phyloP scores from a whole-genome alignment of 1,284 basidiomycete species.

The Puccinia triticina region DNA sequence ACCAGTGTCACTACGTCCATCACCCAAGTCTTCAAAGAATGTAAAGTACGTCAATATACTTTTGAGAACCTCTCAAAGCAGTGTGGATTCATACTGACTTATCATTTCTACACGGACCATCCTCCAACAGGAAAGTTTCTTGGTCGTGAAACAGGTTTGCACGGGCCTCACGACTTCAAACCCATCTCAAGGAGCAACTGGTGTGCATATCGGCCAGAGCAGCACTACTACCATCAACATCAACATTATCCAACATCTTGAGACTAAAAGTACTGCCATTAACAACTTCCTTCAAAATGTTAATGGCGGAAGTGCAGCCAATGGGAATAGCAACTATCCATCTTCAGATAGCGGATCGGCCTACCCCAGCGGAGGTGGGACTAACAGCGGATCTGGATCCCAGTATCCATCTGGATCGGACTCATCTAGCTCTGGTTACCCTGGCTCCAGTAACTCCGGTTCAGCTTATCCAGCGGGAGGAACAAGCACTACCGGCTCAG shows the following conservation, averaged over 20 bases:
- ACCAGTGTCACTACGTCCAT: conserved; percentile 10
- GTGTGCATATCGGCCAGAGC: conserved; percentile 40
- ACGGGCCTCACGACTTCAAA: conserved; percentile 30
- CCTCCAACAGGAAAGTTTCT: conserved; percentile 36
- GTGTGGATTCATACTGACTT: not conserved
- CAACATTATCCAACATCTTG: conserved; percentile 30
- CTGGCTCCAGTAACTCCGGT: too few relatives aligned
- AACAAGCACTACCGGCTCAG: conserved; percentile 16
- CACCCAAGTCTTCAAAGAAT: conserved; percentile 34
- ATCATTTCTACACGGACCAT: not conserved
- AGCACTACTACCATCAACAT: conserved; percentile 23
- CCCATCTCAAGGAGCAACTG: conserved; percentile 30
- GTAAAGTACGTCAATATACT: conserved; percentile 15
- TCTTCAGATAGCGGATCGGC: too few relatives aligned
- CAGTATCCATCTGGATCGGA: not conserved
- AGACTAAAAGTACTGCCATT: conserved; percentile 29
- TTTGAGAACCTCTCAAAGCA: not conserved
- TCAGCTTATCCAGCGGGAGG: conserved; percentile 8
- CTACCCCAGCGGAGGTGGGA: too few relatives aligned
- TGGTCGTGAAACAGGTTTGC: conserved; percentile 34
- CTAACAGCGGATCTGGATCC: too few relatives aligned
- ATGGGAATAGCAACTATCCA: not conserved
- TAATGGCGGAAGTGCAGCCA: conserved; percentile 34
- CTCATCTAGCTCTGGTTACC: conserved; percentile 2
- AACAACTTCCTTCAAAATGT: conserved; percentile 40